These are phyloP conservation scores for Heliocybe sulcata DNA, from an alignment of 1,284 basidiomycete species.

Conservation along the genomic window DNA sequence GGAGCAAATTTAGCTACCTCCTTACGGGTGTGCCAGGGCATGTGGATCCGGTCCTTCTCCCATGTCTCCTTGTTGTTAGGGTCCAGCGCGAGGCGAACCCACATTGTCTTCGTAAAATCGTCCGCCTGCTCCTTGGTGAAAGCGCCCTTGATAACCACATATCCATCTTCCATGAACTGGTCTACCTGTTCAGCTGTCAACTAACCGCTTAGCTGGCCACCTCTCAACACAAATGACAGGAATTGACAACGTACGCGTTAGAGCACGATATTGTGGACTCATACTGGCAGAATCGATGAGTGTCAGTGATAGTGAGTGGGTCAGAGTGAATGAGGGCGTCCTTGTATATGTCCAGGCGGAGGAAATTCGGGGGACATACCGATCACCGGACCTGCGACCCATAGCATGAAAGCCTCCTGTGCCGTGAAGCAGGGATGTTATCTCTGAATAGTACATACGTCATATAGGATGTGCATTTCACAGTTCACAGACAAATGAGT, in stretches of 20 bases:
- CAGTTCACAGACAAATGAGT: too few relatives aligned
- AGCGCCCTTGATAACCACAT: conserved; percentile 43
- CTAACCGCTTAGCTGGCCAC: too few relatives aligned
- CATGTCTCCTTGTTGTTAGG: conserved; percentile 47
- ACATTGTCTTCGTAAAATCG: conserved; percentile 41
- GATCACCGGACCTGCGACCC: not conserved
- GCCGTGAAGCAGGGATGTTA: too few relatives aligned
- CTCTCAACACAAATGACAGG: too few relatives aligned
- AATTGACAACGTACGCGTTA: too few relatives aligned
- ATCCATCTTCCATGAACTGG: conserved; percentile 49
- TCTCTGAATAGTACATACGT: too few relatives aligned
- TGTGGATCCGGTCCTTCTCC: conserved; percentile 39
- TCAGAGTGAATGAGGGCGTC: not conserved
- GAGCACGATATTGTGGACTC: too few relatives aligned
- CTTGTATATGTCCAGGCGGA: not conserved
- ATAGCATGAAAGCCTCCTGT: too few relatives aligned
- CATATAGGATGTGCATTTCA: too few relatives aligned
- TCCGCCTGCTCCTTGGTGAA: conserved; percentile 44
- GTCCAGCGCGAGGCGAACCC: conserved; percentile 45
- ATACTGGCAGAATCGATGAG: too few relatives aligned
- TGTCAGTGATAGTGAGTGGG: not conserved
- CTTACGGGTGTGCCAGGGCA: conserved; percentile 43
- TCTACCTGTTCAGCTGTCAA: conserved; percentile 36
- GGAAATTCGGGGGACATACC: not conserved
- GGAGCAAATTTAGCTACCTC: conserved; percentile 43